Evolutionary conservation across 2,329 filamentous ascomycete species (phyloP).

Genomic region (Dendrostoma leiphaemia): DNA sequence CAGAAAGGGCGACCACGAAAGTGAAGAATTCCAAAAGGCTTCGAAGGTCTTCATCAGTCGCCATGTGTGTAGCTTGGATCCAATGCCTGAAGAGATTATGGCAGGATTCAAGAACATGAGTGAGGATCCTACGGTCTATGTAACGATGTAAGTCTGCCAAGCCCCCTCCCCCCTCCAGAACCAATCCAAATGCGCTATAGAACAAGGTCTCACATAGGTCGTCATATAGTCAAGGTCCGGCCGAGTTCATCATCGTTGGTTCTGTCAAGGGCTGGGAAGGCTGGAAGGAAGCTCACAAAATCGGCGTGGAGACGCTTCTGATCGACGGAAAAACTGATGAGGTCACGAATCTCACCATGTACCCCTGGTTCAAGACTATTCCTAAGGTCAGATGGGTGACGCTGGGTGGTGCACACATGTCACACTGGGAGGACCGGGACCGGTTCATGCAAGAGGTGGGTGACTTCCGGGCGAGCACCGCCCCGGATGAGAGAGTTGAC

Average conservation of each 20-base stretch:
- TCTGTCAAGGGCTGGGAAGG: slow-evolving; percentile 25
- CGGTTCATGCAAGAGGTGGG: slow-evolving; percentile 22
- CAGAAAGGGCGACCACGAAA: slow-evolving; percentile 21
- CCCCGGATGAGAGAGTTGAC: neutral
- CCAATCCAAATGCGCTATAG: no score
- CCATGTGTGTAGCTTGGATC: slow-evolving; percentile 23
- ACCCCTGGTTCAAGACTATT: slow-evolving; percentile 26
- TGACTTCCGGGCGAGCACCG: slow-evolving; percentile 4
- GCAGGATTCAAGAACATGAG: slow-evolving; percentile 20
- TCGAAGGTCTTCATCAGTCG: slow-evolving; percentile 17
- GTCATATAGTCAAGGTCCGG: slow-evolving; percentile 26
- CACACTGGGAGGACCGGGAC: slow-evolving; percentile 24
- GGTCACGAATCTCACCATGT: slow-evolving; percentile 23
- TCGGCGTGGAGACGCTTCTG: slow-evolving; percentile 19
- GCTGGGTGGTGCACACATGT: slow-evolving; percentile 24
- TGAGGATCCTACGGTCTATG: slow-evolving; percentile 23
- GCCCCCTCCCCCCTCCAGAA: no score
- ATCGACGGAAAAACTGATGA: slow-evolving; percentile 25
- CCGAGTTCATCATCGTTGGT: slow-evolving; percentile 25
- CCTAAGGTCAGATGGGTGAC: slow-evolving; percentile 27
- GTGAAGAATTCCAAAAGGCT: slow-evolving; percentile 21
- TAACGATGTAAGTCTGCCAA: slow-evolving; percentile 23
- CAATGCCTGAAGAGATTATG: slow-evolving; percentile 21
- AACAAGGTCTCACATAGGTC: neutral
- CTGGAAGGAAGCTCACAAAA: slow-evolving; percentile 24